Conservation (phyloP, 2,329 filamentous ascomycete species). For the Macroventuria anomochaeta region DNA sequence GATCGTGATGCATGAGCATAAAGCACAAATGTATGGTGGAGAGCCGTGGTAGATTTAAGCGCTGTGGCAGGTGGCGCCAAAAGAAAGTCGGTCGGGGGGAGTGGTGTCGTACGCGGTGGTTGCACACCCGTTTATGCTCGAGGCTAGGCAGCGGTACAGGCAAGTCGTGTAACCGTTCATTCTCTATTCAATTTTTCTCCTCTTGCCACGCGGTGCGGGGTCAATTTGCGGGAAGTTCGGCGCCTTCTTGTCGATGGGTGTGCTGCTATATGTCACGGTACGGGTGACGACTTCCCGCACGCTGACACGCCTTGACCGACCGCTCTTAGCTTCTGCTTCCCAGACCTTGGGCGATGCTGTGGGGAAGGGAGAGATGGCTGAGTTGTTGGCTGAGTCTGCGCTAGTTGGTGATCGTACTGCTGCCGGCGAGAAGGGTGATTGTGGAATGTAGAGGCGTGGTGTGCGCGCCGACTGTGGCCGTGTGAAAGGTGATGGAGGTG, state of each 20-base stretch:
- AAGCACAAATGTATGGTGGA: constrained; percentile 11
- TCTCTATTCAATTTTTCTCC: constrained; percentile 71
- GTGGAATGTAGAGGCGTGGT: constrained; percentile 75
- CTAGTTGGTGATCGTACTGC: constrained; percentile 72
- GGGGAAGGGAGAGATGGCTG: constrained; percentile 75
- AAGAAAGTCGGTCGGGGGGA: constrained; percentile 23
- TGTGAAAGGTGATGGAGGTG: constrained; percentile 67
- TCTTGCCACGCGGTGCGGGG: constrained; percentile 89
- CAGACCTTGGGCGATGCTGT: constrained; percentile 79
- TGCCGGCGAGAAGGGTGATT: constrained; percentile 71
- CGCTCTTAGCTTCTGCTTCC: constrained; percentile 73
- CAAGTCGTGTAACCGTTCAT: constrained; percentile 24
- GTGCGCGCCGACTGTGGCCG: constrained; percentile 66
- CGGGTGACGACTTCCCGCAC: constrained; percentile 93
- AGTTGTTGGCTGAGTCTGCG: constrained; percentile 52
- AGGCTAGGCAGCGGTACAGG: constrained; percentile 24
- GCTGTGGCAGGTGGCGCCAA: constrained; percentile 29
- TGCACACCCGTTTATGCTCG: constrained; percentile 35
- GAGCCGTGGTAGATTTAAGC: constrained; percentile 4
- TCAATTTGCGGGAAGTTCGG: constrained; percentile 69
- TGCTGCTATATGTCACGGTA: constrained; percentile 83
- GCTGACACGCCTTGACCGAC: constrained; percentile 65
- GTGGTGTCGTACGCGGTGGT: constrained; percentile 30
- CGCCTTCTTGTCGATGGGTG: constrained; percentile 50
- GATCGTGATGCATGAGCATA: constrained; percentile 13